Percentiles rank a stretch among this genome's conserved stretches.
These are phyloP conservation scores for Fremontodendron californicum DNA, from an alignment of 345 rosid species.

Conservation along the genomic window DNA sequence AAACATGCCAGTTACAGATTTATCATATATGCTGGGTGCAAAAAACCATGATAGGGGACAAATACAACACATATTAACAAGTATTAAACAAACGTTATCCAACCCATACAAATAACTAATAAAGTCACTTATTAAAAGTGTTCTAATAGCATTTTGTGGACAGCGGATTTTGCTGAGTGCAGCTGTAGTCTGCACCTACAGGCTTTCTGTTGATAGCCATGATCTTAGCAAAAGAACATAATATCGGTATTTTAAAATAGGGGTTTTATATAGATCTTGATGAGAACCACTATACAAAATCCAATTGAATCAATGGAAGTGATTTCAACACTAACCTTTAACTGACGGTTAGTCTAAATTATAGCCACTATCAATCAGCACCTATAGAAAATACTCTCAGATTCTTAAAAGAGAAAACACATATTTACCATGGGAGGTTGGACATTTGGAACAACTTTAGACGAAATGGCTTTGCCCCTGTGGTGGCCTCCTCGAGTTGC, in stretches of 20 bases:
- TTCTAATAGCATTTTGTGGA: neutral
- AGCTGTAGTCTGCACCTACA: neutral
- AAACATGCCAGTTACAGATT: neutral
- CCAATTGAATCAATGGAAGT: neutral
- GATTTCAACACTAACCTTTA: neutral
- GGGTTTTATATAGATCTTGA: neutral
- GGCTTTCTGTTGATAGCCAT: neutral
- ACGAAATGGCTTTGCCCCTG: constrained; percentile 63
- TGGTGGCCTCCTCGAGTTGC: constrained; percentile 75
- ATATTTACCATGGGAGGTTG: constrained; percentile 71
- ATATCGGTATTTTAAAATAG: neutral
- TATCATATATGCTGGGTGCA: neutral
- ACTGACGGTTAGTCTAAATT: neutral
- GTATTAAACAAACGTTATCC: neutral
- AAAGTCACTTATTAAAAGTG: neutral
- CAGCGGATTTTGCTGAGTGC: neutral
- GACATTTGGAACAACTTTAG: constrained; percentile 61
- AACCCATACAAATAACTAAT: neutral
- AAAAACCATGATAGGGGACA: neutral
- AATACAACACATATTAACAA: neutral
- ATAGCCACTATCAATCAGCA: neutral
- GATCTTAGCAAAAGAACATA: neutral
- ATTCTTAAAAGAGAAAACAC: neutral
- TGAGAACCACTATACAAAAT: neutral
- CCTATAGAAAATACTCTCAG: neutral